These are phyloP conservation scores for Cetradonia linearis DNA, from an alignment of 495 filamentous ascomycete genomes.

Conservation along the genomic window DNA sequence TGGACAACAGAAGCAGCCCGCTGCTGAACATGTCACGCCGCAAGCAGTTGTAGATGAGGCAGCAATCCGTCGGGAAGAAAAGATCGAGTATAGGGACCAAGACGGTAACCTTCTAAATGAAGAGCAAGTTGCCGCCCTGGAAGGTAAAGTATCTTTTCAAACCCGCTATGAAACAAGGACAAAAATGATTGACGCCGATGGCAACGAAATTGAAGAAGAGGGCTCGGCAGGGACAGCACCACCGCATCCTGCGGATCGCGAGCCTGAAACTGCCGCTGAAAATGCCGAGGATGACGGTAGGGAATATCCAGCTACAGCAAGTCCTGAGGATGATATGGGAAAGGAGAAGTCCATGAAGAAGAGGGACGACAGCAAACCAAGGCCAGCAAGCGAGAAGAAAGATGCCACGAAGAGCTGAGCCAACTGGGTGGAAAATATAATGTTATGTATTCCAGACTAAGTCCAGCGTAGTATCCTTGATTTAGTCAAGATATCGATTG, in stretches of 20 bases:
- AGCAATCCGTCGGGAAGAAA: conserved; percentile 62
- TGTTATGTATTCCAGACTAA: conserved; percentile 10
- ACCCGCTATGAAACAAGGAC: conserved; percentile 90
- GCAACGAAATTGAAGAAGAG: conserved; percentile 54
- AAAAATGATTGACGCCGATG: conserved; percentile 64
- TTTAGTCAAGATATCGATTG: neutral
- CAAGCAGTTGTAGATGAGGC: conserved; percentile 35
- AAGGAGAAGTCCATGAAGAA: conserved; percentile 55
- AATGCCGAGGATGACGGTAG: conserved; percentile 22
- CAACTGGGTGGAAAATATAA: neutral
- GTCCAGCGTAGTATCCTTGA: neutral
- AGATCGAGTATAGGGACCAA: conserved; percentile 90
- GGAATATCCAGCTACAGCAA: conserved; percentile 32
- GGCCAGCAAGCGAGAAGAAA: conserved; percentile 68
- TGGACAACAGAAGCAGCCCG: conserved; percentile 23
- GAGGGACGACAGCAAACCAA: conserved; percentile 45
- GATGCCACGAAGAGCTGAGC: conserved; percentile 45
- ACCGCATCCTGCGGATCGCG: conserved; percentile 68
- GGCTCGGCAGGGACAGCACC: conserved; percentile 47
- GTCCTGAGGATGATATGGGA: conserved; percentile 43
- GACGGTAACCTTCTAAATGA: conserved; percentile 79
- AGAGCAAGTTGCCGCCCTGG: conserved; percentile 69
- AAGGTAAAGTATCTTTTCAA: conserved; percentile 86
- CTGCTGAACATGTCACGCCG: conserved; percentile 36
- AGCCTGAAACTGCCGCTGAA: conserved; percentile 48